phyloP scores from a whole-genome alignment of 805 yeast species.

The Ogataea trehalophila region DNA sequence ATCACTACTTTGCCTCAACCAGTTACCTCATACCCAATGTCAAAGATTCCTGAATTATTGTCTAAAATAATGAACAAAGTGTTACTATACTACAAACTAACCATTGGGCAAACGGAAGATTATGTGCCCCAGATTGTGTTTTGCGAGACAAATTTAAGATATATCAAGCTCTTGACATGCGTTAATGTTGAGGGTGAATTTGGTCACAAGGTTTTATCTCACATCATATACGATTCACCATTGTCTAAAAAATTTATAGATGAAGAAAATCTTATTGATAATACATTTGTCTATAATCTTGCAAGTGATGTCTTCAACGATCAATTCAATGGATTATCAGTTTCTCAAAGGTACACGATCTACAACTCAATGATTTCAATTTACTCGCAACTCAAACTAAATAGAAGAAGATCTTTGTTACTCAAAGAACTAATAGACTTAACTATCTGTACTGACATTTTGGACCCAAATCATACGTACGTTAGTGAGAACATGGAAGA shows the following conservation, averaged over 20 bases:
- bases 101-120: slow-evolving; percentile 60
- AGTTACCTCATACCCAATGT: slow-evolving; percentile 17
- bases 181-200: slow-evolving; percentile 47
- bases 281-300: slow-evolving; percentile 42
- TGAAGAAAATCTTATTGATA: slow-evolving; percentile 13
- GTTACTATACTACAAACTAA: slow-evolving; percentile 41
- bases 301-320: slow-evolving; percentile 43
- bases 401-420: slow-evolving; percentile 66
- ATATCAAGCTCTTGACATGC: slow-evolving; percentile 53
- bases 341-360: slow-evolving; percentile 53
- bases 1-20: slow-evolving; percentile 3
- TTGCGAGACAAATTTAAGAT: slow-evolving; percentile 65
- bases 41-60: slow-evolving; percentile 32
- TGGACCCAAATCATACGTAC: slow-evolving; percentile 7
- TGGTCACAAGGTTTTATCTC: slow-evolving; percentile 35
- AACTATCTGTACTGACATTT: slow-evolving; percentile 20
- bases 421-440: slow-evolving; percentile 59
- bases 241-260: neutral
- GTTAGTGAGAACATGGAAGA: slow-evolving; percentile 12
- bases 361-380: slow-evolving; percentile 63
- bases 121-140: slow-evolving; percentile 78
- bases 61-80: slow-evolving; percentile 35
- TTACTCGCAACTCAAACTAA: slow-evolving; percentile 55
- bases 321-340: slow-evolving; percentile 40
- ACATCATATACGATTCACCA: slow-evolving; percentile 39